These are phyloP conservation scores for Ganoderma sinense DNA, from an alignment of 1,284 basidiomycete genomes.

Conservation along the genomic window DNA sequence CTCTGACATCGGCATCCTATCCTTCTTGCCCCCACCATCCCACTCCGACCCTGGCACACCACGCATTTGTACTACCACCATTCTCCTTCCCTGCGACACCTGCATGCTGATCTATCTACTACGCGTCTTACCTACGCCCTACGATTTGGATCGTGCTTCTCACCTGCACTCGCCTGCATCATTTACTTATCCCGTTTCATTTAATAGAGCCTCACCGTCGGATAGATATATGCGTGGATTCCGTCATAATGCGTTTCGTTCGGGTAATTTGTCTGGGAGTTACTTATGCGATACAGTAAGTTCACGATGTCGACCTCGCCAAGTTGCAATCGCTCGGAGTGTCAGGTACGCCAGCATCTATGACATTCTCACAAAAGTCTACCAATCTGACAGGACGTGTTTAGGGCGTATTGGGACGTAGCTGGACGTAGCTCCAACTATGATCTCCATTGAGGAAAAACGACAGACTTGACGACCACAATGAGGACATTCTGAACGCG, in stretches of 20 bases:
- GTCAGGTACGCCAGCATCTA: not conserved
- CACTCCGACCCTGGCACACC: conserved; percentile 2
- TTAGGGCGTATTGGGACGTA: not conserved
- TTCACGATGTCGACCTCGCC: not conserved
- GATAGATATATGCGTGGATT: not conserved
- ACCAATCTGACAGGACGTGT: not conserved
- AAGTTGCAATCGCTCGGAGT: not conserved
- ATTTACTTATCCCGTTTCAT: conserved; percentile 1
- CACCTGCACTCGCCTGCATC: not conserved
- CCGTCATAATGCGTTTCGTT: not conserved
- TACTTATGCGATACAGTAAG: not conserved
- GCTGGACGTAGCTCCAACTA: not conserved
- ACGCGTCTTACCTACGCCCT: not conserved
- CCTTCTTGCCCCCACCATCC: not conserved
- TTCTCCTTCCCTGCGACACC: conserved; percentile 23
- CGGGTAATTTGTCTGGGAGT: not conserved
- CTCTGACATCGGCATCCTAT: conserved; percentile 2
- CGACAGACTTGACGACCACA: not conserved
- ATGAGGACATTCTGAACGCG: not conserved
- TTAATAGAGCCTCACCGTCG: conserved; percentile 9
- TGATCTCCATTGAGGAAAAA: not conserved
- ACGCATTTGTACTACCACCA: conserved; percentile 28
- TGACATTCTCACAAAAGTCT: not conserved
- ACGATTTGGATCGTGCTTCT: not conserved
- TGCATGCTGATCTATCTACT: conserved; percentile 1